phyloP scores from a whole-genome alignment of 495 filamentous ascomycete genomes.

The Tetracladium setigerum region DNA sequence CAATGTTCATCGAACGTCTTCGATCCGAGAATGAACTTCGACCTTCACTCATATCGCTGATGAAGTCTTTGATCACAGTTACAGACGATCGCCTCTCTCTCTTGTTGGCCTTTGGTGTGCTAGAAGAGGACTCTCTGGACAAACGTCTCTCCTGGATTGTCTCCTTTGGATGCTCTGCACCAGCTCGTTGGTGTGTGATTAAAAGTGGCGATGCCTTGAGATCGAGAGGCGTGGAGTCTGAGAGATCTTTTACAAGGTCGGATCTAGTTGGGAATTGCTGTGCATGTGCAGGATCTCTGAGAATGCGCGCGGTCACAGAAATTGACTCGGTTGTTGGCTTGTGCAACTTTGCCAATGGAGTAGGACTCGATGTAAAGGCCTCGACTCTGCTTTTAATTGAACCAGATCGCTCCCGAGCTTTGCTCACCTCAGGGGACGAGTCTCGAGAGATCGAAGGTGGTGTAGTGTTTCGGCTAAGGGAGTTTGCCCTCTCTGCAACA shows the following conservation, averaged over 20 bases:
- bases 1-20: constrained; percentile 30
- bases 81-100: constrained; percentile 38
- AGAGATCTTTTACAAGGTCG: constrained; percentile 22
- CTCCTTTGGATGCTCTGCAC: constrained; percentile 13
- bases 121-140: constrained; percentile 15
- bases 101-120: constrained; percentile 13
- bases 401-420: constrained; percentile 13
- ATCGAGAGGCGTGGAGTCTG: constrained; percentile 43
- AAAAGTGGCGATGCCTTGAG: constrained; percentile 65
- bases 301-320: constrained; percentile 72
- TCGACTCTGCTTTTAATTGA: constrained; percentile 16
- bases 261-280: constrained; percentile 37
- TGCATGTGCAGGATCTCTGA: constrained; percentile 44
- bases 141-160: constrained; percentile 15
- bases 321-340: constrained; percentile 46
- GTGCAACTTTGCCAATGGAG: not conserved
- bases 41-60: constrained; percentile 46
- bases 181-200: constrained; percentile 57
- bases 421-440: constrained; percentile 30
- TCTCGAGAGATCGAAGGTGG: constrained; percentile 36
- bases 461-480: constrained; percentile 25
- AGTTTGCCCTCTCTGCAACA: constrained; percentile 33
- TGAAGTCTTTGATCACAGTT: constrained; percentile 43
- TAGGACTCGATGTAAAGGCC: constrained; percentile 9
- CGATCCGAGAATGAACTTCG: constrained; percentile 32